Evolutionary conservation across 805 yeast genomes (phyloP).

Genomic region (Metschnikowia colocasiae): DNA sequence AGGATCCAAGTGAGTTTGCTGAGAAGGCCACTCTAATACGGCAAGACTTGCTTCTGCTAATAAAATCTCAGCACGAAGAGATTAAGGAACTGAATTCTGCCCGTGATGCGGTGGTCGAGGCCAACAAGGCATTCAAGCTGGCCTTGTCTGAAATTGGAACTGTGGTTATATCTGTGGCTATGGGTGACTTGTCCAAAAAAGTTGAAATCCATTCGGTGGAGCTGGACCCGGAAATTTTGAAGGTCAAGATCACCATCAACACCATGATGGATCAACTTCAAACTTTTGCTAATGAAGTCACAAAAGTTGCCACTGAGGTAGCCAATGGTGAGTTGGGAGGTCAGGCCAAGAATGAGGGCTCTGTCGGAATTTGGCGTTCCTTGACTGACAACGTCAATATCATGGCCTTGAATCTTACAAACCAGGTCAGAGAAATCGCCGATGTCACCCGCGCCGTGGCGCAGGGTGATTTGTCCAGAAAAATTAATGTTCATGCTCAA

Average conservation of each 20-base stretch:
- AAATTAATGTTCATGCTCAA: conserved; percentile 86
- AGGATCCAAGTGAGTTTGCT: conserved; percentile 35
- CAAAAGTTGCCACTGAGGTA: conserved; percentile 83
- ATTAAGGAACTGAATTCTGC: conserved; percentile 28
- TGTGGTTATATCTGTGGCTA: conserved; percentile 83
- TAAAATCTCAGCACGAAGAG: conserved; percentile 29
- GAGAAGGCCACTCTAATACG: conserved; percentile 30
- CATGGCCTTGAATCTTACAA: conserved; percentile 81
- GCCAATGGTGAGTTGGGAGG: conserved; percentile 91
- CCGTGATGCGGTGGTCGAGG: conserved; percentile 37
- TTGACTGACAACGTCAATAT: conserved; percentile 81
- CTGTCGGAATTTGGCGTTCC: conserved; percentile 84
- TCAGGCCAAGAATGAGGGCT: conserved; percentile 79
- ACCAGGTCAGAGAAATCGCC: conserved; percentile 71
- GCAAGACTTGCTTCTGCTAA: conserved; percentile 26
- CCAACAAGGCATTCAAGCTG: conserved; percentile 67
- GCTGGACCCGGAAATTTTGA: conserved; percentile 72
- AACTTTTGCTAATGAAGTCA: conserved; percentile 76
- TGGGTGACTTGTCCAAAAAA: conserved; percentile 81
- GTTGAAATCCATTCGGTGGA: conserved; percentile 71
- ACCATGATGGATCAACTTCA: conserved; percentile 87
- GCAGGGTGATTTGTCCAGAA: conserved; percentile 75
- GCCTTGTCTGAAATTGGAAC: conserved; percentile 79
- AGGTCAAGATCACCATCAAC: conserved; percentile 77
- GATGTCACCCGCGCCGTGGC: conserved; percentile 90